Evolutionary conservation across 73 alveolate genomes (phyloP).

Genomic region (Effrenium voratum): DNA sequence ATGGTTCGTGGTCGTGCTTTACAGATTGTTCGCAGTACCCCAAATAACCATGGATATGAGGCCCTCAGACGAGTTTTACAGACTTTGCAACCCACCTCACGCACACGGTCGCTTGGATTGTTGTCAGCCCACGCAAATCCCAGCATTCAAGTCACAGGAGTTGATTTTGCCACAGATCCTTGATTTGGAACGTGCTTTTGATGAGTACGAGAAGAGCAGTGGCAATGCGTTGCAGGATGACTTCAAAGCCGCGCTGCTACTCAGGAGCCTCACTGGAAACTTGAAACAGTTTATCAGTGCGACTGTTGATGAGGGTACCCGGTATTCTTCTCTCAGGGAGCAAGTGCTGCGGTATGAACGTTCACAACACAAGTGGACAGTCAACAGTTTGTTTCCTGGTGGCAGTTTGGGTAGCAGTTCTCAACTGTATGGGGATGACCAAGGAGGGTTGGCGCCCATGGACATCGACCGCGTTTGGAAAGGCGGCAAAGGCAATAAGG

Average conservation of each 20-base stretch:
- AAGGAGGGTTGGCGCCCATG: too few relatives aligned
- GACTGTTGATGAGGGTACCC: background rate
- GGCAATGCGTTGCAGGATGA: background rate
- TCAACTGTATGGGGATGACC: too few relatives aligned
- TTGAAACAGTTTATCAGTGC: background rate
- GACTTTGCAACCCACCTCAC: background rate
- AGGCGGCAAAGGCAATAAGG: too few relatives aligned
- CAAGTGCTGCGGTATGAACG: background rate
- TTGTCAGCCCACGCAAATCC: background rate
- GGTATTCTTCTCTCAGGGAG: background rate
- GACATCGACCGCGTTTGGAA: too few relatives aligned
- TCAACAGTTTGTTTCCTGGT: background rate
- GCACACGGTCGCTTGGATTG: background rate
- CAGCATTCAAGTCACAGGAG: too few relatives aligned
- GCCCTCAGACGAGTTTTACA: background rate
- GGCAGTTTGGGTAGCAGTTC: background rate
- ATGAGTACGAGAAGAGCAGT: background rate
- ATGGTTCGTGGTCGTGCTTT: background rate
- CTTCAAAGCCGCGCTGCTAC: background rate
- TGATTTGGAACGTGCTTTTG: background rate
- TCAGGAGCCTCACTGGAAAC: background rate
- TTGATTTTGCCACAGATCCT: background rate
- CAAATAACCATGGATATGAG: background rate
- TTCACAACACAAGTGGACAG: background rate
- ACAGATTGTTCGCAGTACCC: background rate